These are phyloP conservation scores for Penicillium palitans DNA, from an alignment of 2,329 filamentous ascomycete genomes.

Conservation along the genomic window DNA sequence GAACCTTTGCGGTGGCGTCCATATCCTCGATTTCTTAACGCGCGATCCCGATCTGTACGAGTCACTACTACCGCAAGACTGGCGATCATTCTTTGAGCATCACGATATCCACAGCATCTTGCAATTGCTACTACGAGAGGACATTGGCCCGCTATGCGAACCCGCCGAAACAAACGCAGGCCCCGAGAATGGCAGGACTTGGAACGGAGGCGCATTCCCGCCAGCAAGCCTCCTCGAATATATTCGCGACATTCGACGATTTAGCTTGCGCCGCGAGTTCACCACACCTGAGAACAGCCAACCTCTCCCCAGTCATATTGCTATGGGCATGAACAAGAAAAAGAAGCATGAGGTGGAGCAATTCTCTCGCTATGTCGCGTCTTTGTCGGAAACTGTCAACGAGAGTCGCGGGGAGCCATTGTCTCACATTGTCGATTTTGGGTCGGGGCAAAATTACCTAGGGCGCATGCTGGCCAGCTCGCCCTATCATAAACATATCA, in stretches of 20 bases:
- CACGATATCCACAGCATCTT: slow-evolving; percentile 73
- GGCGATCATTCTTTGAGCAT: slow-evolving; percentile 73
- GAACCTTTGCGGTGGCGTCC: slow-evolving; percentile 85
- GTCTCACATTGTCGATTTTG: slow-evolving; percentile 91
- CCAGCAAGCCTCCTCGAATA: slow-evolving; percentile 67
- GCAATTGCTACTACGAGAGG: slow-evolving; percentile 76
- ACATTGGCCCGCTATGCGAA: slow-evolving; percentile 55
- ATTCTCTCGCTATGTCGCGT: slow-evolving; percentile 82
- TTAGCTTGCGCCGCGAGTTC: slow-evolving; percentile 67
- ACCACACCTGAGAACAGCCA: slow-evolving; percentile 41
- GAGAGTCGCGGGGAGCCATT: slow-evolving; percentile 53
- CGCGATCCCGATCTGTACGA: slow-evolving; percentile 78
- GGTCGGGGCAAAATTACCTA: slow-evolving; percentile 94
- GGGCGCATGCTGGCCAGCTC: slow-evolving; percentile 80
- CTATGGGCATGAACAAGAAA: slow-evolving; percentile 92
- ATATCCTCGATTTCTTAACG: slow-evolving; percentile 95
- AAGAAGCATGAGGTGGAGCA: slow-evolving; percentile 92
- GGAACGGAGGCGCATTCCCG: slow-evolving; percentile 46
- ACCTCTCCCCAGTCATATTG: slow-evolving; percentile 68
- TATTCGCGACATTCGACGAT: slow-evolving; percentile 66
- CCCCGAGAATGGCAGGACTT: slow-evolving; percentile 27
- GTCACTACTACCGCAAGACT: slow-evolving; percentile 71
- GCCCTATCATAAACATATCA: slow-evolving; percentile 81
- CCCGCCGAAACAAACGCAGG: background rate
- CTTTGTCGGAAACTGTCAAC: slow-evolving; percentile 60